Conservation (phyloP, 495 filamentous ascomycete species). For the Penicillium parvum region DNA sequence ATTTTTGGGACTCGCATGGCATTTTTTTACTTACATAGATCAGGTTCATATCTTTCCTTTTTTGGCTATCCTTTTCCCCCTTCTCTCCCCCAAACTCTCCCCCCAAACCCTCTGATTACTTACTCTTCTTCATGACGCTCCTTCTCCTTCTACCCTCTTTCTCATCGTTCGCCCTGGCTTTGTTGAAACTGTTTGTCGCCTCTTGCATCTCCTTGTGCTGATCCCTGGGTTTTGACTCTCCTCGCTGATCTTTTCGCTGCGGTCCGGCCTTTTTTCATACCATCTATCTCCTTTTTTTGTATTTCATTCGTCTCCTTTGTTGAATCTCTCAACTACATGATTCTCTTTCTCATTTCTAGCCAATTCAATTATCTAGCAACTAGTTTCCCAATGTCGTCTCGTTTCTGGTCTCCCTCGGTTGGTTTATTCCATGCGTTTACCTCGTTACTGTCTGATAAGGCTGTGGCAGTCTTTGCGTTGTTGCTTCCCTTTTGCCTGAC, state of each 20-base stretch:
- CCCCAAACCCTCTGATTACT: slow-evolving; percentile 5
- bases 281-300: slow-evolving; percentile 39
- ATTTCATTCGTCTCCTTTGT: slow-evolving; percentile 38
- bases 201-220: slow-evolving; percentile 19
- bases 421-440: too few relatives aligned
- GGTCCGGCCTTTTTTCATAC: slow-evolving; percentile 32
- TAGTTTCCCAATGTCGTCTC: slow-evolving; percentile 24
- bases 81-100: not conserved
- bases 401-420: not conserved
- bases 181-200: slow-evolving; percentile 1
- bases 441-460: too few relatives aligned
- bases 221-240: slow-evolving; percentile 18
- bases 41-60: slow-evolving; percentile 39
- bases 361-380: slow-evolving; percentile 35
- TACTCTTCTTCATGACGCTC: slow-evolving; percentile 3
- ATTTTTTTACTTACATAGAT: slow-evolving; percentile 46
- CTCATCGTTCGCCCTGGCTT: slow-evolving; percentile 9
- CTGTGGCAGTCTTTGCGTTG: not conserved
- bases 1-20: slow-evolving; percentile 46
- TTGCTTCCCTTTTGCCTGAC: not conserved
- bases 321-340: slow-evolving; percentile 34
- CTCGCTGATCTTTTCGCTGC: slow-evolving; percentile 24
- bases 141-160: slow-evolving; percentile 1
- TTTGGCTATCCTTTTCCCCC: slow-evolving; percentile 12
- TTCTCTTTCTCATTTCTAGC: slow-evolving; percentile 26